Percentiles rank a stretch among this genome's conserved stretches.
Conservation (phyloP, 2,329 filamentous ascomycete species). For the Aphanocladium album region DNA sequence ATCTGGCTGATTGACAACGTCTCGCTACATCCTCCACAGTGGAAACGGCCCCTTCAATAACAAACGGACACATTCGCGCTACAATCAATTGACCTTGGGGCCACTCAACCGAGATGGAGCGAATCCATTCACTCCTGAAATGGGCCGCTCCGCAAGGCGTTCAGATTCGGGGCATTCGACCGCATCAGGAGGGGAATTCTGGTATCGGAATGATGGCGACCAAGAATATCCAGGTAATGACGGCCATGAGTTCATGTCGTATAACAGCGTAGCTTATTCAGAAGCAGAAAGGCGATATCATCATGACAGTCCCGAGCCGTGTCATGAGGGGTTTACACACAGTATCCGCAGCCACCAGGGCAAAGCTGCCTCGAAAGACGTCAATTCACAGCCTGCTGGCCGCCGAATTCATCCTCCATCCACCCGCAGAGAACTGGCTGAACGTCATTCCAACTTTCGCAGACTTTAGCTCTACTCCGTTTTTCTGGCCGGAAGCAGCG, state of each 20-base stretch:
- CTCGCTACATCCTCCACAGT: too few relatives aligned
- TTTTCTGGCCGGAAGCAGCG: slow-evolving; percentile 44
- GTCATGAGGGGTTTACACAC: slow-evolving; percentile 61
- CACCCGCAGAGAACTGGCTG: slow-evolving; percentile 1
- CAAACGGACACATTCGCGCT: too few relatives aligned
- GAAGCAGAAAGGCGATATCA: slow-evolving; percentile 41
- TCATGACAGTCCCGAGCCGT: slow-evolving; percentile 61
- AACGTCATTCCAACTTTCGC: slow-evolving; percentile 5
- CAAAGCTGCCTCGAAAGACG: slow-evolving; percentile 47
- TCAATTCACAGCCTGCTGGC: slow-evolving; percentile 70
- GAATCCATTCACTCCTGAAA: neutral
- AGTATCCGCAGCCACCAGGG: slow-evolving; percentile 49
- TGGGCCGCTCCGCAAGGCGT: neutral
- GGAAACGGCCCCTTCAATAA: too few relatives aligned
- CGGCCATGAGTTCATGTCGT: neutral
- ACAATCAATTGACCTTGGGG: too few relatives aligned
- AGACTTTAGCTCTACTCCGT: slow-evolving; percentile 22
- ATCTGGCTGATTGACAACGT: too few relatives aligned
- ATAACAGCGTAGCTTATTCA: neutral
- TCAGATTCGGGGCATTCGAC: neutral
- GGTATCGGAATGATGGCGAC: slow-evolving; percentile 1
- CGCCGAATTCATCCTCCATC: slow-evolving; percentile 50
- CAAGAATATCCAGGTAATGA: neutral
- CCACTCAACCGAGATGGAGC: neutral
- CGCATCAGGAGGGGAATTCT: neutral